Base-by-base conservation (phyloP, 108 stramenopile species). In the Conticribra weissflogii region DNA sequence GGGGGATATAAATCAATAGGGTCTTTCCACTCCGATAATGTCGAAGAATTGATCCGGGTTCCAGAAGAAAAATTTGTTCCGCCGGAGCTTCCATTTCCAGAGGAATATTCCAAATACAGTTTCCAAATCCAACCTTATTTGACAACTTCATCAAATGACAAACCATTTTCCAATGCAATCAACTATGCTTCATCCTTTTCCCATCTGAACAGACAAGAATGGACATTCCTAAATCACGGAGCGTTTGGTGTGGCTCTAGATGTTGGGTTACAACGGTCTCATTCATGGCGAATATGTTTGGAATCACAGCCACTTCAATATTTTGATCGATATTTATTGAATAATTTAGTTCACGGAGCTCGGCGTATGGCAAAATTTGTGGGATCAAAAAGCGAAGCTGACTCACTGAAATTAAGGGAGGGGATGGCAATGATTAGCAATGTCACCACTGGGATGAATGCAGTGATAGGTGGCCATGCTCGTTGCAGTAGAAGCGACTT, bases 281-380 rank as follows among this genome's bases (percentile, higher is more conserved):
- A 83, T 53, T 76, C 84, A 15, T 90, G 89, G 89, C 64, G 89
- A 25, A 33, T 25, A 15, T 78, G 84, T 51, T 54, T 88, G 19
- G 89, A 90, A 79, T 73, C 72, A 9, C 89, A 90, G 59, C 89
- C 89, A 1, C 60, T 90, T 27, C 71, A 86, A 50, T 90, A 84
- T 59, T 86, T 86, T 76, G 89, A 90, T 68, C 71, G 89, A 32
- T 83, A 87, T 54, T 52, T 90, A 41, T 59, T 90, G n/a, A 81
- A 85, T 50, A 85, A 90, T 53, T 59, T 90, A 74, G 85, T 72
- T 24, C 81, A 88, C 44, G 65, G 79, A 17, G 73, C 78, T 1
- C 74, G 89, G 36, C 63, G 74, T 22, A 46, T 90, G 52, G 86
- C 83, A 8, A 54, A 70, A 22, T 90, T 90, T 62, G 68, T 80